Base-by-base conservation (phyloP, 345 rosid species). In the Citrus australasica region DNA sequence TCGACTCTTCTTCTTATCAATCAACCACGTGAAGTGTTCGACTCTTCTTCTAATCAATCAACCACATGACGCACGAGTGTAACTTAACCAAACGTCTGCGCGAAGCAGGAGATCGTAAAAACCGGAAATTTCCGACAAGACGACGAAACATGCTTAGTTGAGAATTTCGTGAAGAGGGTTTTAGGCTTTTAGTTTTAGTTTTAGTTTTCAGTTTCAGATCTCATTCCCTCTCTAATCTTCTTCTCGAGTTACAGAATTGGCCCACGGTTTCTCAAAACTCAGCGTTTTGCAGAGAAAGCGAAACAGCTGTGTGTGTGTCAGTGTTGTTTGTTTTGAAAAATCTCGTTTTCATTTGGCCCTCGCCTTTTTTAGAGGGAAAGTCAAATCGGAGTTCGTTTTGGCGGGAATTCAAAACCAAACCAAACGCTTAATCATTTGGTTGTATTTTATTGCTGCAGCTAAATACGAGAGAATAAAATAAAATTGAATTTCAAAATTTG, bases 121-220 rank as follows among this genome's bases (percentile, higher is more conserved):
- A 11, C 35, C 53, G 79, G 85, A 82, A 80, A 63, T 68, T 85
- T 84, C 84, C 85, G 80, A 72, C 87, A 51, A 81, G 71, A 30
- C 73, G 86, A 86, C 84, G 84, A 79, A 67, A 48, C 42, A 17
- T 37, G 10, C 40, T 46, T 40, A 5, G 46, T 75, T 48, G 4
- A 53, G 27, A 28, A 59, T 65, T 64, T 63, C 62, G 22, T 64
- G 32, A 48, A 13, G 61, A 65, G 56, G 30, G 10, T 40, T 74
- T 74, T 51, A 65, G 69, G 8, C 69, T 7, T 22, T 27, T 7
- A 7, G 17, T 13, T 11, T 9, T 9, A 32, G 17, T 37, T 19
- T 30, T 66, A 9, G 11, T 13, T 11, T 9, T 9, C 22, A 42
- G 14, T 76, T 28, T 30, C 9, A 60, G 21, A 19, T 51, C 13